Evolutionary conservation across 2,329 filamentous ascomycete species (phyloP).

Genomic region (Aspergillus uvarum): DNA sequence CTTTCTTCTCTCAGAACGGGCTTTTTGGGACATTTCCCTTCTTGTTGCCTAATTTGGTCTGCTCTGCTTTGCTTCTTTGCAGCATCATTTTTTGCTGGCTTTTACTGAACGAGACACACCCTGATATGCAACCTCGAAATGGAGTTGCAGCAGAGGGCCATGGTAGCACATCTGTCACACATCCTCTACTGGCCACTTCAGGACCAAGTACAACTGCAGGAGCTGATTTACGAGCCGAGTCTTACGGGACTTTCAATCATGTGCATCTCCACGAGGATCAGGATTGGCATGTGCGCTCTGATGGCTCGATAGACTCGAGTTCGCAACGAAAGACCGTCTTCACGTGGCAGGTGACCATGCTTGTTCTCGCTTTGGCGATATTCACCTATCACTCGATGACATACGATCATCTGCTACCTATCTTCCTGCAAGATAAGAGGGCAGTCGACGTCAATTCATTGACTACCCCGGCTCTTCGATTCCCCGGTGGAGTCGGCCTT

Average conservation of each 20-base stretch:
- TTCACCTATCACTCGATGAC: slow-evolving; percentile 97
- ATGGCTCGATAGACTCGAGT: slow-evolving; percentile 48
- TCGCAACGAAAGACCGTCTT: slow-evolving; percentile 49
- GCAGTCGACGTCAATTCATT: slow-evolving; percentile 31
- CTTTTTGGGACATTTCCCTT: slow-evolving; percentile 81
- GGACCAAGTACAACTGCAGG: slow-evolving; percentile 71
- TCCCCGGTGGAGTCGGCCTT: slow-evolving; percentile 65
- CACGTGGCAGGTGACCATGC: slow-evolving; percentile 66
- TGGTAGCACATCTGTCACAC: slow-evolving; percentile 57
- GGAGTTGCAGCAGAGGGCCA: slow-evolving; percentile 38
- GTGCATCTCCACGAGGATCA: slow-evolving; percentile 56
- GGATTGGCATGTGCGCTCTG: slow-evolving; percentile 52
- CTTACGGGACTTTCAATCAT: slow-evolving; percentile 70
- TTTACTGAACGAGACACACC: slow-evolving; percentile 84
- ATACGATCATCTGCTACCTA: slow-evolving; percentile 86
- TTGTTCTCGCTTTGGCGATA: slow-evolving; percentile 79
- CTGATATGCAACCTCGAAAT: slow-evolving; percentile 66
- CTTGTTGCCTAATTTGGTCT: slow-evolving; percentile 84
- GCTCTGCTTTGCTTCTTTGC: slow-evolving; percentile 70
- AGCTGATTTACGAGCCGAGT: slow-evolving; percentile 73
- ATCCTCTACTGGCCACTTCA: slow-evolving; percentile 72
- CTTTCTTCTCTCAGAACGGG: slow-evolving; percentile 63
- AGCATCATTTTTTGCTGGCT: slow-evolving; percentile 81
- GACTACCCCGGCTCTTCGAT: slow-evolving; percentile 51
- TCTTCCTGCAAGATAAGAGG: slow-evolving; percentile 78